Conservation (phyloP, 23 red algal genomes). For the Gracilariopsis chorda region DNA sequence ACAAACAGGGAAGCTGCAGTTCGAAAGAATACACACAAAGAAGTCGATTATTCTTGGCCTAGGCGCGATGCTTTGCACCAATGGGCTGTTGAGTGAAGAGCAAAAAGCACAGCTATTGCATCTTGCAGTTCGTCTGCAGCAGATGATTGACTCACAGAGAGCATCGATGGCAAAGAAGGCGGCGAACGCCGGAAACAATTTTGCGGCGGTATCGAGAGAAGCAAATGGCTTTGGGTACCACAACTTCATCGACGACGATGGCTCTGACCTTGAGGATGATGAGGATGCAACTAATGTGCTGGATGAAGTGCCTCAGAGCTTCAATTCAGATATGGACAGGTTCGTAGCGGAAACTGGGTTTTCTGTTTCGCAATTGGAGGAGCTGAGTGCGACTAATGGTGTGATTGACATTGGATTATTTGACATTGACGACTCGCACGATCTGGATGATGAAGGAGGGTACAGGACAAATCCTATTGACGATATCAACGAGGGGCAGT, state of each 20-base stretch:
- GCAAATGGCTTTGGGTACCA: constrained; percentile 24
- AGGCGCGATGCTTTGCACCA: constrained; percentile 3
- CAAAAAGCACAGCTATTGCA: constrained; percentile 33
- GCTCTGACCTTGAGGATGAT: constrained; percentile 51
- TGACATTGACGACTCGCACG: constrained; percentile 36
- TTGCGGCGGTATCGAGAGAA: constrained; percentile 11
- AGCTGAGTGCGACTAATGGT: constrained; percentile 22
- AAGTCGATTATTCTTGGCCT: constrained; percentile 46
- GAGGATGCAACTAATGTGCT: constrained; percentile 52
- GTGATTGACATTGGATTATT: constrained; percentile 20
- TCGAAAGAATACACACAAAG: constrained; percentile 46
- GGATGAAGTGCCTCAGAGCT: background rate
- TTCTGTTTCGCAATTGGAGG: background rate
- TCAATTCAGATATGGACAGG: background rate
- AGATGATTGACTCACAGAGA: constrained; percentile 42
- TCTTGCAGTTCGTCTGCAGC: constrained; percentile 10
- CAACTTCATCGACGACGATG: background rate
- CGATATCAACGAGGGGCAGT: constrained; percentile 45
- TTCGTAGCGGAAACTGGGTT: constrained; percentile 46
- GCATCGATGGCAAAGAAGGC: constrained; percentile 1
- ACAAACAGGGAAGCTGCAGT: constrained; percentile 39
- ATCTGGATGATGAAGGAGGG: constrained; percentile 41
- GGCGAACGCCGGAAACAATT: constrained; percentile 26
- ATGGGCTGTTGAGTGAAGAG: background rate
- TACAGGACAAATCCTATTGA: constrained; percentile 9